Conservation (phyloP, 495 filamentous ascomycete species). For the Cudoniella acicularis region DNA sequence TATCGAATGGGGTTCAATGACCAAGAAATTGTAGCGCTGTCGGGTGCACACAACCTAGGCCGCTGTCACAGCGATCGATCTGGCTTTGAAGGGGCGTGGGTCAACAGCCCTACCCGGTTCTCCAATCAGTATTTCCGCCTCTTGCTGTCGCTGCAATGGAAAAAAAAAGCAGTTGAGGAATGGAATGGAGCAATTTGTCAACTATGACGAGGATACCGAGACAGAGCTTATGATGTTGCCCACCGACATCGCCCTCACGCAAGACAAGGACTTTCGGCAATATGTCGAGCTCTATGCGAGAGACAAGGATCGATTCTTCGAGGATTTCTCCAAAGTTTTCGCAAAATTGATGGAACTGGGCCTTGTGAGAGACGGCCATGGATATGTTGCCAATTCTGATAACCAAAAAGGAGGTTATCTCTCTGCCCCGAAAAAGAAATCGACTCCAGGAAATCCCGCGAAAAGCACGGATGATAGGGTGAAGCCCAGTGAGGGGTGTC, state of each 20-base stretch:
- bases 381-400: conserved; percentile 47
- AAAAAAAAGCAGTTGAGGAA: conserved; percentile 46
- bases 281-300: conserved; percentile 58
- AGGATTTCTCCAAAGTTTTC: conserved; percentile 56
- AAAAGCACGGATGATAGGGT: conserved; percentile 25
- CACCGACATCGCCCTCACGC: conserved; percentile 39
- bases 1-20: conserved; percentile 64
- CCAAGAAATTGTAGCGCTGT: conserved; percentile 58
- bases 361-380: conserved; percentile 49
- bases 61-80: conserved; percentile 58
- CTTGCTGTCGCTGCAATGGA: conserved; percentile 52
- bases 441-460: conserved; percentile 37
- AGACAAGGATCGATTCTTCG: conserved; percentile 60
- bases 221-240: conserved; percentile 55
- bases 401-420: conserved; percentile 51
- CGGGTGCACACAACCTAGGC: conserved; percentile 58
- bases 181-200: conserved; percentile 55
- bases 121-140: conserved; percentile 60
- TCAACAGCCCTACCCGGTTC: conserved; percentile 61
- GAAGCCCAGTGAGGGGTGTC: conserved; percentile 23
- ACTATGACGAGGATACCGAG: conserved; percentile 52
- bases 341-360: conserved; percentile 61
- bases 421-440: conserved; percentile 57
- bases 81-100: conserved; percentile 60
- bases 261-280: conserved; percentile 32